Evolutionary conservation across 1,139 yeast species (phyloP).

Genomic region (Diutina pseudorugosa): DNA sequence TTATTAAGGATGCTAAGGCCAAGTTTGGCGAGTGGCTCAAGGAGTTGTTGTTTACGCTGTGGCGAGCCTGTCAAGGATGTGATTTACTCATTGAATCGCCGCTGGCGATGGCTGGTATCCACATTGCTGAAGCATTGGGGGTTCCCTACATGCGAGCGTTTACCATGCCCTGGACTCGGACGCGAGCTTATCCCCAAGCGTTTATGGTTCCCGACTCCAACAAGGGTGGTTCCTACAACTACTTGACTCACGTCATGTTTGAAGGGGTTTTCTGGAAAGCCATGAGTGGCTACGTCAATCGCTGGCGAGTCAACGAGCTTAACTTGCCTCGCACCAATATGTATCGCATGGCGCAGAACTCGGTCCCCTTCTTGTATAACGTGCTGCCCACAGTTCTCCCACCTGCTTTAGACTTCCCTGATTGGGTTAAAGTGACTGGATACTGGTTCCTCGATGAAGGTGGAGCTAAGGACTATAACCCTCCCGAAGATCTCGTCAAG

Average conservation of each 20-base stretch:
- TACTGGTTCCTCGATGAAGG: slow-evolving; percentile 89
- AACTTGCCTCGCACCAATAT: slow-evolving; percentile 59
- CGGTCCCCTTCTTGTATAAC: slow-evolving; percentile 80
- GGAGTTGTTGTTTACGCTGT: slow-evolving; percentile 55
- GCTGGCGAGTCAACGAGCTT: slow-evolving; percentile 67
- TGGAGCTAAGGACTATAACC: slow-evolving; percentile 40
- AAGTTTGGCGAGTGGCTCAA: slow-evolving; percentile 74
- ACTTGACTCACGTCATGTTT: slow-evolving; percentile 82
- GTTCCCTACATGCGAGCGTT: slow-evolving; percentile 91
- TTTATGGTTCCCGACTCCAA: slow-evolving; percentile 90
- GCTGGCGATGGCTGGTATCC: slow-evolving; percentile 91
- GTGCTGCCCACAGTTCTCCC: slow-evolving; percentile 82
- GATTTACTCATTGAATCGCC: slow-evolving; percentile 89
- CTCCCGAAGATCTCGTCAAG: slow-evolving; percentile 44
- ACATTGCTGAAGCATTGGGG: slow-evolving; percentile 81
- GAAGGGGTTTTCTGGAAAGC: slow-evolving; percentile 94
- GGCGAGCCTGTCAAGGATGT: slow-evolving; percentile 78
- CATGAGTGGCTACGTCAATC: slow-evolving; percentile 75
- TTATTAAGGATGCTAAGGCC: slow-evolving; percentile 69
- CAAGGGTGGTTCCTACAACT: slow-evolving; percentile 86
- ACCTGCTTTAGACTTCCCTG: slow-evolving; percentile 87
- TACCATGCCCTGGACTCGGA: slow-evolving; percentile 97
- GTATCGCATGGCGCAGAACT: slow-evolving; percentile 57
- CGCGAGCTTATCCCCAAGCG: slow-evolving; percentile 93
- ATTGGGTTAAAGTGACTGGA: slow-evolving; percentile 91